Conservation (phyloP, 805 yeast genomes). For the Zygotorulaspora sp. region DNA sequence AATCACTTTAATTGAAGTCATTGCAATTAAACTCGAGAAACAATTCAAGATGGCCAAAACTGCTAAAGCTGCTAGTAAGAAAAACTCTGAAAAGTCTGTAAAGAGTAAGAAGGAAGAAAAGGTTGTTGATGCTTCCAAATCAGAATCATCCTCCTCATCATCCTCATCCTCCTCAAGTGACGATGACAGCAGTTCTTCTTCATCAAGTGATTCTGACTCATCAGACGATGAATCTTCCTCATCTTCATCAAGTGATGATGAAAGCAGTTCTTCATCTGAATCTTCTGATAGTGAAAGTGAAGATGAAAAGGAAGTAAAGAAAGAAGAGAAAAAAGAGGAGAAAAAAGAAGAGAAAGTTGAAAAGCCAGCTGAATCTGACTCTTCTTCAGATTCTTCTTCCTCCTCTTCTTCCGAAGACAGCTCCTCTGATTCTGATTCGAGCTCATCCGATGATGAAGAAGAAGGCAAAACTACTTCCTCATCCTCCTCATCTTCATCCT, state of each 20-base stretch:
- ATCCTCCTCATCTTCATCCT: no score
- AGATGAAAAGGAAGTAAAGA: slow-evolving; percentile 18
- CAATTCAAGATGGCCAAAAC: slow-evolving; percentile 16
- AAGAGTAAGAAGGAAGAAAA: slow-evolving; percentile 25
- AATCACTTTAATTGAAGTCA: no score
- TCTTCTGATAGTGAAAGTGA: slow-evolving; percentile 6
- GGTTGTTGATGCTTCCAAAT: slow-evolving; percentile 19
- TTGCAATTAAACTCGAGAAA: no score
- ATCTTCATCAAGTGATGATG: slow-evolving; percentile 7
- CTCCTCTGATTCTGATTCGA: slow-evolving; percentile 4
- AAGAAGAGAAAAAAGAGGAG: slow-evolving; percentile 35
- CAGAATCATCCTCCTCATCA: slow-evolving; percentile 15
- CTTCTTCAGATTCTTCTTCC: slow-evolving; percentile 31
- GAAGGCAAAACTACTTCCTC: slow-evolving; percentile 22
- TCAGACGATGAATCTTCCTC: slow-evolving; percentile 14
- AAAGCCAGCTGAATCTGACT: slow-evolving; percentile 44
- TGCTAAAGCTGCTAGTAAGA: slow-evolving; percentile 30
- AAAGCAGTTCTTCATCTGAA: slow-evolving; percentile 20
- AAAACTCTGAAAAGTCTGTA: slow-evolving; percentile 29
- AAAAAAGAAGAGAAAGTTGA: slow-evolving; percentile 36
- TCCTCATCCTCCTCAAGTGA: slow-evolving; percentile 16
- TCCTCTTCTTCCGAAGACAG: slow-evolving; percentile 9
- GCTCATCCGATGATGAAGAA: slow-evolving; percentile 15
- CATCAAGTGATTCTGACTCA: slow-evolving; percentile 17
- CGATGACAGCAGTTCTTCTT: slow-evolving; percentile 17